Base-by-base conservation (phyloP, 495 filamentous ascomycete species). In the Aspergillus indologenus region DNA sequence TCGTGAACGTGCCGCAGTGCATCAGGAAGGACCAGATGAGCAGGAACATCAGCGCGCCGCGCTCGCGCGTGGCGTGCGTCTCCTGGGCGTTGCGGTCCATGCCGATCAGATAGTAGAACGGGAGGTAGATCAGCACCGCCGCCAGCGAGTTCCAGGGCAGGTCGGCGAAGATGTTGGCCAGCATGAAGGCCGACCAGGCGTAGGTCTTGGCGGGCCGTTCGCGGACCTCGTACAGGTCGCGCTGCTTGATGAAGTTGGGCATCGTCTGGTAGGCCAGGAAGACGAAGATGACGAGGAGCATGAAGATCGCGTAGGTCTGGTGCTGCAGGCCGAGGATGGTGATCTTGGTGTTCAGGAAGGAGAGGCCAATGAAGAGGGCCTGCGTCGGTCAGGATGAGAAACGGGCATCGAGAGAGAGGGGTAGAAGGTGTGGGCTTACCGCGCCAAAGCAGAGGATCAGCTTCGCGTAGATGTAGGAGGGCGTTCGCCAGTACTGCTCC, bases 241-340 rank as follows among this genome's bases (percentile, higher is more conserved):
- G 80, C 54, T 86, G 76, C 3, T 70, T 67, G 50, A 89, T 69
- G 65, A 87, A 91, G 19, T 81, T 76, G 0, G 88, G 88, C 68
- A 89, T 85, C 17, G 87, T 75, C 63, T 92, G 90, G 59, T 89
- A 81, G n/a, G 85, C 81, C 19, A 91, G 77, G 59, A 87, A 83
- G 57, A 81, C 81, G 67, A 92, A 87, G 51, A 94, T 81, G 9
- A 83, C 88, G 44, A 90, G 71, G 15, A 96, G 72, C 76, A 90
- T 84, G 79, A 96, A 92, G 70, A 95, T 85, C 63, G 83, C 76
- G 65, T 92, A 93, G 70, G 91, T 86, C 65, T 91, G 88, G 65
- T 93, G 91, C 65, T 92, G 89, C 6, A 94, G 81, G 43, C 90
- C 91, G 65, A 91, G 88, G 11, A 85, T 71, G 1, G 81, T 79